phyloP scores from a whole-genome alignment of 2,329 filamentous ascomycete genomes.

The Alternaria viburni region DNA sequence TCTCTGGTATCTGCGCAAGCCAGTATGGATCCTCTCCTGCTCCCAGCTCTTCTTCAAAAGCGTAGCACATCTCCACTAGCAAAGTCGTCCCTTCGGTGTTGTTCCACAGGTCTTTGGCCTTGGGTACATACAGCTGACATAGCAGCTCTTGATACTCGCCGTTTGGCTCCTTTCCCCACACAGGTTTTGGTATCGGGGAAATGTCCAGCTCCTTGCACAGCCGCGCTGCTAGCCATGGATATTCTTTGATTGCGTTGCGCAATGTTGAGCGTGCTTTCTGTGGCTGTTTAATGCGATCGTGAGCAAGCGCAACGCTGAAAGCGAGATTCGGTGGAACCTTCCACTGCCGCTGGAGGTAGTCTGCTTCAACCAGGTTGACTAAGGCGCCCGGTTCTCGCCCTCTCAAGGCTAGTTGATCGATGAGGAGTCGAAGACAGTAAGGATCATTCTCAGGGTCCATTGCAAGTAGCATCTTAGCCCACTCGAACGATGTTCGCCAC shows the following conservation, averaged over 20 bases:
- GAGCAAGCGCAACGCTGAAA: constrained; percentile 78
- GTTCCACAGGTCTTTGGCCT: constrained; percentile 86
- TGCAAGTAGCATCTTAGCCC: constrained; percentile 83
- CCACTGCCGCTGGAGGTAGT: constrained; percentile 56
- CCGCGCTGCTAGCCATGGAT: constrained; percentile 84
- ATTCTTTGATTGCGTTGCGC: constrained; percentile 69
- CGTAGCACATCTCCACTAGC: constrained; percentile 72
- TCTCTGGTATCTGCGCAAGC: constrained; percentile 36
- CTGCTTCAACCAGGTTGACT: constrained; percentile 68
- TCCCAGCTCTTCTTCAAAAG: constrained; percentile 41
- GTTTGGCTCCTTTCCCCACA: constrained; percentile 80
- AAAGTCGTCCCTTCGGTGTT: constrained; percentile 72
- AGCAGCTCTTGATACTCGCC: constrained; percentile 71
- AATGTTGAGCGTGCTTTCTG: constrained; percentile 71
- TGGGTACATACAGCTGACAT: constrained; percentile 75
- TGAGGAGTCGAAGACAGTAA: constrained; percentile 78
- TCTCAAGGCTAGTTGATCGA: constrained; percentile 85
- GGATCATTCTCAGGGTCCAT: constrained; percentile 77
- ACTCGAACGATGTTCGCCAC: constrained; percentile 90
- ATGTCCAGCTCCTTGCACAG: constrained; percentile 83
- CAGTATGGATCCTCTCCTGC: constrained; percentile 39
- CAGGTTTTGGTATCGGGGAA: constrained; percentile 73
- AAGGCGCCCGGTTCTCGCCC: constrained; percentile 79
- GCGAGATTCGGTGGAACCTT: constrained; percentile 71
- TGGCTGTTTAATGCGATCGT: constrained; percentile 71